phyloP scores from a whole-genome alignment of 768 basidiomycete genomes.

The Naematelia aurantialba region DNA sequence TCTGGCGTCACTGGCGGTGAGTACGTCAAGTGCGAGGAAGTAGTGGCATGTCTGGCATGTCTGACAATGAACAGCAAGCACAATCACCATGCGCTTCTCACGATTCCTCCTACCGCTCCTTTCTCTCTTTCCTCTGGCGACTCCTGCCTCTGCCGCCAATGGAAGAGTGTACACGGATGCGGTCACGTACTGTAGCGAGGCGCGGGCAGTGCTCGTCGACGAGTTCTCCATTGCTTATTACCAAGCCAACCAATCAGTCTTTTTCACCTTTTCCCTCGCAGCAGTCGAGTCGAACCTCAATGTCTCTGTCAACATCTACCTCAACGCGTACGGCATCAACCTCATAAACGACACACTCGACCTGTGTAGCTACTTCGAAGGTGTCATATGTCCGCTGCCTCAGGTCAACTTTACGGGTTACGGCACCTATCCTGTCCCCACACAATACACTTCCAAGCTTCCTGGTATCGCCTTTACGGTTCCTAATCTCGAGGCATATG shows the following conservation, averaged over 20 bases:
- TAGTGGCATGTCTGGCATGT: no score
- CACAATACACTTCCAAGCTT: conserved; percentile 56
- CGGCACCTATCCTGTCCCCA: conserved; percentile 48
- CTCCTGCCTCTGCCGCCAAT: conserved; percentile 12
- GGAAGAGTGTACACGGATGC: conserved; percentile 34
- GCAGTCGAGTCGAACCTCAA: conserved; percentile 67
- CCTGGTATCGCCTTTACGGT: conserved; percentile 78
- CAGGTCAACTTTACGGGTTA: conserved; percentile 71
- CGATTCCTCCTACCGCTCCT: conserved; percentile 2
- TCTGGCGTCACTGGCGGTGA: no score
- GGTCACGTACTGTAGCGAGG: conserved; percentile 46
- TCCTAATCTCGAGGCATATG: conserved; percentile 88
- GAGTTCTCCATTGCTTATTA: conserved; percentile 46
- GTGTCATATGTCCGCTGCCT: conserved; percentile 76
- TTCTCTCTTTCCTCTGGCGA: conserved; percentile 9
- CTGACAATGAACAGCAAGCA: no score
- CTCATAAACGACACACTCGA: conserved; percentile 80
- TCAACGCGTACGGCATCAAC: conserved; percentile 83
- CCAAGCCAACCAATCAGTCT: conserved; percentile 58
- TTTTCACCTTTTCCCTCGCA: conserved; percentile 80
- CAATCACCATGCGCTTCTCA: conserved; percentile 11
- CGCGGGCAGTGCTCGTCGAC: conserved; percentile 40
- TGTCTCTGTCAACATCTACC: conserved; percentile 73
- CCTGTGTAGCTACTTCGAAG: conserved; percentile 72
- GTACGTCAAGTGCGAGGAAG: no score